Evolutionary conservation across 2,329 filamentous ascomycete genomes (phyloP).

Genomic region (Xylariaceae sp.): DNA sequence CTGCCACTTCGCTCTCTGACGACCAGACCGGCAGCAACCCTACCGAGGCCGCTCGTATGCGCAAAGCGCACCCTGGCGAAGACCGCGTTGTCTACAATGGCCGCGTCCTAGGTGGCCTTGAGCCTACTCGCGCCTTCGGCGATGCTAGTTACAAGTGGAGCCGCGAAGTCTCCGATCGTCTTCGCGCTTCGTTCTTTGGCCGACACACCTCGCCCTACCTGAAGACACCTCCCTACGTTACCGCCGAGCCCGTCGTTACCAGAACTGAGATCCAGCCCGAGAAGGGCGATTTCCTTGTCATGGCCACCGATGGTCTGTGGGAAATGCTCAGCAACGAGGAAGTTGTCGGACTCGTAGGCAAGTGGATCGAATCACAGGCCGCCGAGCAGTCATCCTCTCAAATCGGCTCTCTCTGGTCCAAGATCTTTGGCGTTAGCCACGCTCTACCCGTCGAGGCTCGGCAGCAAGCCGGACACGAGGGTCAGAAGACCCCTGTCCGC

Average conservation of each 20-base stretch:
- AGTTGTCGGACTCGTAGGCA: conserved; percentile 90
- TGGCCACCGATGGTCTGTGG: conserved; percentile 96
- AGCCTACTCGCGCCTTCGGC: conserved; percentile 90
- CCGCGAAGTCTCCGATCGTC: conserved; percentile 71
- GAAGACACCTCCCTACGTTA: conserved; percentile 93
- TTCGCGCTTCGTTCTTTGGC: conserved; percentile 84
- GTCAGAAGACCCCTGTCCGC: conserved; percentile 82
- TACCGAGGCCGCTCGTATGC: conserved; percentile 76
- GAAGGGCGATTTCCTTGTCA: conserved; percentile 89
- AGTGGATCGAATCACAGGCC: conserved; percentile 85
- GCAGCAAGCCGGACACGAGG: conserved; percentile 46
- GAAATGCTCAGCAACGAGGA: conserved; percentile 99
- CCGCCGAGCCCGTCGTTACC: conserved; percentile 89
- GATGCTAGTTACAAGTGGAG: conserved; percentile 98
- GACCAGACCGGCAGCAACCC: conserved; percentile 91
- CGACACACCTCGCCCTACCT: conserved; percentile 70
- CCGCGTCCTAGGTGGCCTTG: conserved; percentile 83
- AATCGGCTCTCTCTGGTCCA: conserved; percentile 64
- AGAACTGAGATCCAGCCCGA: conserved; percentile 87
- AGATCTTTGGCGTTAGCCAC: conserved; percentile 52
- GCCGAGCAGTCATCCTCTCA: conserved; percentile 51
- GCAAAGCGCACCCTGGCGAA: conserved; percentile 82
- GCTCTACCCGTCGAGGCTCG: conserved; percentile 71
- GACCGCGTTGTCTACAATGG: conserved; percentile 82
- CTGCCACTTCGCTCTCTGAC: conserved; percentile 78